Base-by-base conservation (phyloP, 2,329 filamentous ascomycete species). In the Simplicillium aogashimaense region DNA sequence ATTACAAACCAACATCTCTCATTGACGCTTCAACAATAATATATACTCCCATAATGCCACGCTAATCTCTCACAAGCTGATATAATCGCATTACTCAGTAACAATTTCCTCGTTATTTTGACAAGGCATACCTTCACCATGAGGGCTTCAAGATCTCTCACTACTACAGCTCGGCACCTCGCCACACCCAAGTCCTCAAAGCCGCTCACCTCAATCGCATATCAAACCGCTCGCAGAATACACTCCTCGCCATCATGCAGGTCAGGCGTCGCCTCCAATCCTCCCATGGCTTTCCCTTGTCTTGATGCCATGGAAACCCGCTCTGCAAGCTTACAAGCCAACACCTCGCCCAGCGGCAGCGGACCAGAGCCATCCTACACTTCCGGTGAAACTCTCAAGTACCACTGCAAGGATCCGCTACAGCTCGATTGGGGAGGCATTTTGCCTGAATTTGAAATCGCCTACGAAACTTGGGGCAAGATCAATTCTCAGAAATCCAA, bases 311-410 rank as follows among this genome's bases (percentile, higher is more conserved):
- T 89, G 42, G 88, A 94, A 55, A 76, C 74, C 29, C 81, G 82
- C 46, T 86, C 90, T 1, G 83, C 83, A 5, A 82, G 70, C 9
- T 78, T 97, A 36, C 75, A 76, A 49, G 72, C 76, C 13, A 43
- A 45, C 37, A 37, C 35, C 10, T 68, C 69, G 41, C 85, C 83
- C 30, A 69, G 82, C 36, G 75, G 78, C 13, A 81, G 79, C 36
- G 90, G 90, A 0, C 90, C 90, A 1, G 92, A 98, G 56, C 92
- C 92, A 0, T 87, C 87, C 1, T 98, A 98, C 61, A 95, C 90
- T 1, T 83, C 84, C 35, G 92, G 92, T 42, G 79, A 78, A n/a
- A 89, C 92, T 38, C 74, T 85, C 48, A 74, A 67, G 25, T 95
- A 85, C 62, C 81, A 80, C 56, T 92, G 82, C 51, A 53, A 72